These are phyloP conservation scores for Coccomyxa sp. DNA, from an alignment of 139 green algal species.

Conservation along the genomic window DNA sequence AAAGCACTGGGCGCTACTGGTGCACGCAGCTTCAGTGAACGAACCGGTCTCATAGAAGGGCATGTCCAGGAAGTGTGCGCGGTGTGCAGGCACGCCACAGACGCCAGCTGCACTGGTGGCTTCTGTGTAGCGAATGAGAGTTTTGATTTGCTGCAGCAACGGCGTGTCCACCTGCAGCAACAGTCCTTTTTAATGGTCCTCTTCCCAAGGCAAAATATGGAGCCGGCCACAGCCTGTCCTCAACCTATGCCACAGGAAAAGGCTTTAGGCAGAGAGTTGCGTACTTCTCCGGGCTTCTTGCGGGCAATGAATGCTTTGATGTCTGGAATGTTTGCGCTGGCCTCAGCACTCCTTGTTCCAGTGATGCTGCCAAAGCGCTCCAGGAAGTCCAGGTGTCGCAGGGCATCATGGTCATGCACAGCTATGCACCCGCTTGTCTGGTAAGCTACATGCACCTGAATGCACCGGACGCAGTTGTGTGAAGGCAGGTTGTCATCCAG, in stretches of 20 bases:
- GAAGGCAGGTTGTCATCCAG: no score
- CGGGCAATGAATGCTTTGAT: not conserved
- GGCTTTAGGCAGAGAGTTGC: no score
- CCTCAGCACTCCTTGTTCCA: not conserved
- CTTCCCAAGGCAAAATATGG: no score
- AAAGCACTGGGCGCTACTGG: no score
- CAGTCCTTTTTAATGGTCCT: not conserved
- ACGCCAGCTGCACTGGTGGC: conserved; percentile 12
- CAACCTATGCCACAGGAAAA: no score
- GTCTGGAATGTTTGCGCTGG: not conserved
- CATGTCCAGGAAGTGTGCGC: conserved; percentile 18
- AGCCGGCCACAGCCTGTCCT: no score
- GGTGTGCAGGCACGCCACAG: conserved; percentile 2
- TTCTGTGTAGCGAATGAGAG: conserved; percentile 18
- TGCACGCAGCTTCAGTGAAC: no score
- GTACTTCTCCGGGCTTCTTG: not conserved
- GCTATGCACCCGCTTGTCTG: conserved; percentile 9
- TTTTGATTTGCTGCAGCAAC: conserved; percentile 12
- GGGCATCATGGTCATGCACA: conserved; percentile 19
- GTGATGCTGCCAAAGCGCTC: not conserved
- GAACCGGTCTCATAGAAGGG: conserved; percentile 25
- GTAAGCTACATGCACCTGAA: conserved; percentile 3
- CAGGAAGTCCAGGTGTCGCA: conserved; percentile 18
- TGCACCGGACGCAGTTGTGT: no score
- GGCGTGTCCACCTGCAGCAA: conserved; percentile 11